Conservation (phyloP, 805 yeast species). For the Saccharomycopsis javanensis region DNA sequence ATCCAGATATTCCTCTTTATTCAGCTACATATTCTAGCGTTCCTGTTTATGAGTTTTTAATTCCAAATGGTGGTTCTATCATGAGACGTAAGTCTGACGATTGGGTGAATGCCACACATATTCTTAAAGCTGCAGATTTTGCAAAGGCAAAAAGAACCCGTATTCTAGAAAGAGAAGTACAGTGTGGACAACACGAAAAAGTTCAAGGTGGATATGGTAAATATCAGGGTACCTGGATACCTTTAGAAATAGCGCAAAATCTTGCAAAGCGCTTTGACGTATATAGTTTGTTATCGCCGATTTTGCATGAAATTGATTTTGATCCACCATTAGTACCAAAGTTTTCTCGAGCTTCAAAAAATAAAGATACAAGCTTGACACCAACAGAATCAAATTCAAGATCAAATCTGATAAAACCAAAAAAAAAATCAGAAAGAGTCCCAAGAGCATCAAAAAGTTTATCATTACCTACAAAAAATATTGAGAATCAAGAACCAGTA, state of each 20-base stretch:
- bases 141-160: conserved; percentile 92
- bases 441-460: conserved; percentile 25
- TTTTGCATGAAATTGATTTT: conserved; percentile 50
- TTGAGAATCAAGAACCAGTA: conserved; percentile 8
- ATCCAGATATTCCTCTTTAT: conserved; percentile 31
- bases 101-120: conserved; percentile 93
- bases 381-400: not conserved
- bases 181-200: conserved; percentile 79
- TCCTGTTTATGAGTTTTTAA: conserved; percentile 71
- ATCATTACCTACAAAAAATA: conserved; percentile 15
- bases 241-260: conserved; percentile 60
- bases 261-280: conserved; percentile 62
- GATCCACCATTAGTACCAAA: conserved; percentile 56
- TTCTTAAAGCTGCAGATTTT: conserved; percentile 83
- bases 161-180: conserved; percentile 88
- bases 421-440: conserved; percentile 29
- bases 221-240: conserved; percentile 97
- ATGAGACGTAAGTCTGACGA: conserved; percentile 72
- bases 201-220: conserved; percentile 97
- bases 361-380: not conserved
- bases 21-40: conserved; percentile 75
- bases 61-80: conserved; percentile 52
- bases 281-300: conserved; percentile 47
- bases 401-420: conserved; percentile 39
- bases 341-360: conserved; percentile 12